phyloP scores from a whole-genome alignment of 305 asterid species.

The Nicotiana rustica region DNA sequence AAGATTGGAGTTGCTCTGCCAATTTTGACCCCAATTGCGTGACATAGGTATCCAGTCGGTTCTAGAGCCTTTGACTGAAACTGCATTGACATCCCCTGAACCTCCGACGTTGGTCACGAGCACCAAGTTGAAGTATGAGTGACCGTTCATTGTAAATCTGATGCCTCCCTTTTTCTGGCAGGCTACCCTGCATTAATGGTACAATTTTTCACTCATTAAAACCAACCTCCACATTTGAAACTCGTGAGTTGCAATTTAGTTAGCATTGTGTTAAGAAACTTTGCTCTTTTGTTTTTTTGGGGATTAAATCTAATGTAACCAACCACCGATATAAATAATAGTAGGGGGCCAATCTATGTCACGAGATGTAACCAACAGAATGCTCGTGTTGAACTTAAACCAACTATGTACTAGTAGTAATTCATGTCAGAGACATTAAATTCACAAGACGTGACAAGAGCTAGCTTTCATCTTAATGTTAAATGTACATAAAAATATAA shows the following conservation, averaged over 20 bases:
- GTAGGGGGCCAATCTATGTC: not conserved
- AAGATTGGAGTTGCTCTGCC: conserved; percentile 56
- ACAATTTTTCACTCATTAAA: not conserved
- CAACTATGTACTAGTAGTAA: too few relatives aligned
- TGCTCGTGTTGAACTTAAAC: not conserved
- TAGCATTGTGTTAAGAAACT: not conserved
- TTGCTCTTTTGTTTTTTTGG: not conserved
- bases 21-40: conserved; percentile 69
- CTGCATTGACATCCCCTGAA: conserved; percentile 59
- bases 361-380: not conserved
- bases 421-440: too few relatives aligned
- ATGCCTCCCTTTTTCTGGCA: conserved; percentile 60
- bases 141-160: conserved; percentile 60
- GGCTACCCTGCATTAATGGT: conserved; percentile 44
- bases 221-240: not conserved
- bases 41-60: conserved; percentile 58
- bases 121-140: conserved; percentile 60
- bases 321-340: not conserved
- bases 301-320: not conserved
- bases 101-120: conserved; percentile 63
- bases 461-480: not conserved
- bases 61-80: conserved; percentile 51
- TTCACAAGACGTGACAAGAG: too few relatives aligned
- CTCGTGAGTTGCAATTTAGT: not conserved
- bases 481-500: too few relatives aligned